phyloP scores from a whole-genome alignment of 345 rosid genomes.

The Gynandropsis gynandra region DNA sequence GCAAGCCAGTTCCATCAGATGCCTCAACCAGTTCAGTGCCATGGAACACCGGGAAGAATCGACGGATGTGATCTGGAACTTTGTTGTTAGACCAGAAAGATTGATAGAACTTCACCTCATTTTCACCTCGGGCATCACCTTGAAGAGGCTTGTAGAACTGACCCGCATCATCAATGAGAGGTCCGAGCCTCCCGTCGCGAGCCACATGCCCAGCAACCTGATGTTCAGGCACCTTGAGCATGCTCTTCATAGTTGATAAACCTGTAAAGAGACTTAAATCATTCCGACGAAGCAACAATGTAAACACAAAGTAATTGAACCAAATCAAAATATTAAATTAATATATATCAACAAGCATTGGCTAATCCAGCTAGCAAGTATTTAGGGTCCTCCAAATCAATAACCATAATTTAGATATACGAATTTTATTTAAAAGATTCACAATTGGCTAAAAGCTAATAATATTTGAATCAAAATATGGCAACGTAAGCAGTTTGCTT shows the following conservation, averaged over 20 bases:
- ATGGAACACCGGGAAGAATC: constrained; percentile 59
- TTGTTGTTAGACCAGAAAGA: constrained; percentile 46
- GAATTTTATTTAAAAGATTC: too few relatives aligned
- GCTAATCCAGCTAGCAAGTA: too few relatives aligned
- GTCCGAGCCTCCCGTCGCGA: constrained; percentile 53
- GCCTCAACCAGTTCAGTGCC: constrained; percentile 70
- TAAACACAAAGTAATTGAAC: too few relatives aligned
- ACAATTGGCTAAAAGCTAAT: too few relatives aligned
- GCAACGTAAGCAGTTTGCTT: too few relatives aligned
- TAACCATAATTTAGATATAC: too few relatives aligned
- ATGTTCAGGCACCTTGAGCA: constrained; percentile 83
- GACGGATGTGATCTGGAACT: constrained; percentile 61
- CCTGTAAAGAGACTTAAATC: too few relatives aligned
- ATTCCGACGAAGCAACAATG: too few relatives aligned
- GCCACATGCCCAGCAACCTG: constrained; percentile 96
- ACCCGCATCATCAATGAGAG: constrained; percentile 75
- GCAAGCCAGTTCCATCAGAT: constrained; percentile 67
- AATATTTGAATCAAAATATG: too few relatives aligned
- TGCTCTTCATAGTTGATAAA: constrained; percentile 23
- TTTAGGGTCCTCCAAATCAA: too few relatives aligned
- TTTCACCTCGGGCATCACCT: constrained; percentile 53
- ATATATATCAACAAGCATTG: too few relatives aligned
- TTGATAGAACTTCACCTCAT: constrained; percentile 66
- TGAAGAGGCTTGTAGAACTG: constrained; percentile 89
- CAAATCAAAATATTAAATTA: too few relatives aligned